phyloP scores from a whole-genome alignment of 192 early-diverging fungal species.

The Phycomyces nitens region DNA sequence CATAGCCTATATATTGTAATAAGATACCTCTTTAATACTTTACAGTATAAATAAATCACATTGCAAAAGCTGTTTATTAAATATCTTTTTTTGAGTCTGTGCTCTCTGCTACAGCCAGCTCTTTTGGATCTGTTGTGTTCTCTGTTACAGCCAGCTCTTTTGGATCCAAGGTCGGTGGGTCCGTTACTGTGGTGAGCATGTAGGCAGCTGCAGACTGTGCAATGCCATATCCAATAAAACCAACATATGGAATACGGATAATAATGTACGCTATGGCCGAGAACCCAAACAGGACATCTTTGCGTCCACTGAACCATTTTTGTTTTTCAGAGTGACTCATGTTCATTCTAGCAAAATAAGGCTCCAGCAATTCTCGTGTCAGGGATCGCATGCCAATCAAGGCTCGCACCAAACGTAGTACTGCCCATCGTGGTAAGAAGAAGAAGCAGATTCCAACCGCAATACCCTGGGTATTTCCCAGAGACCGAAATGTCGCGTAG shows the following conservation, averaged over 20 bases:
- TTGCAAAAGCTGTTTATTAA: too few species aligned
- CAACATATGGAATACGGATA: constrained; percentile 49
- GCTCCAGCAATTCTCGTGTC: constrained; percentile 58
- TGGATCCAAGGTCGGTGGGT: constrained; percentile 13
- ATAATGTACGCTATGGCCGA: constrained; percentile 51
- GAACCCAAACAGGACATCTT: constrained; percentile 57
- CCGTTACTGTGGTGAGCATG: constrained; percentile 25
- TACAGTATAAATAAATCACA: too few species aligned
- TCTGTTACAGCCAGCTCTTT: neutral
- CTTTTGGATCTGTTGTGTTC: neutral
- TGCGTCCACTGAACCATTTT: constrained; percentile 53
- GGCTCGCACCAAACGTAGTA: constrained; percentile 39
- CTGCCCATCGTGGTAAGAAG: constrained; percentile 37
- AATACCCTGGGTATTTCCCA: constrained; percentile 35
- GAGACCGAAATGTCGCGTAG: constrained; percentile 41
- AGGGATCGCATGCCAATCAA: constrained; percentile 50
- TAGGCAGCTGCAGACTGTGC: constrained; percentile 47
- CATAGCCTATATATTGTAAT: too few species aligned
- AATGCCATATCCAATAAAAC: constrained; percentile 51
- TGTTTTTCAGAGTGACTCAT: constrained; percentile 45
- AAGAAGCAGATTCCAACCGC: constrained; percentile 42
- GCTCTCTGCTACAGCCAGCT: neutral
- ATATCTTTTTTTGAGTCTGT: neutral
- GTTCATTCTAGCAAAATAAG: constrained; percentile 55
- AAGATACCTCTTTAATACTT: too few species aligned